Evolutionary conservation across 2,329 filamentous ascomycete genomes (phyloP).

Genomic region (Fulvia fulva): DNA sequence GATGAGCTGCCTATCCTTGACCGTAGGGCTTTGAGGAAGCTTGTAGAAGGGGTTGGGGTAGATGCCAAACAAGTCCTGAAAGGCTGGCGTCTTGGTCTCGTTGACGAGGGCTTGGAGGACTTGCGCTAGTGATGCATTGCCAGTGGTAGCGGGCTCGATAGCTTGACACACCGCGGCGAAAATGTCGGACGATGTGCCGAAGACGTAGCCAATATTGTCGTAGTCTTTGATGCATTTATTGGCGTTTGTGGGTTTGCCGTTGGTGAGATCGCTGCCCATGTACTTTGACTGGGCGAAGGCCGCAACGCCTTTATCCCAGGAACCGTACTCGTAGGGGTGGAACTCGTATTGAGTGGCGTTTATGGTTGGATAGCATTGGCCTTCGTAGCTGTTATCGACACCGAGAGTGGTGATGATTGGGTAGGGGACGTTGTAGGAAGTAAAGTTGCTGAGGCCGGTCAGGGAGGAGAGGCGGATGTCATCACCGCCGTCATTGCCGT

Average conservation of each 20-base stretch:
- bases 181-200: slow-evolving; percentile 44
- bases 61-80: slow-evolving; percentile 43
- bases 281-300: slow-evolving; percentile 60
- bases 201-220: slow-evolving; percentile 48
- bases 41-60: slow-evolving; percentile 61
- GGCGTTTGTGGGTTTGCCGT: slow-evolving; percentile 40
- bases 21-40: slow-evolving; percentile 43
- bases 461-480: slow-evolving; percentile 35
- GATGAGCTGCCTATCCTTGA: slow-evolving; percentile 38
- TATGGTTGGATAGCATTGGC: slow-evolving; percentile 35
- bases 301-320: slow-evolving; percentile 56
- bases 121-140: slow-evolving; percentile 8
- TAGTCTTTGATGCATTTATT: slow-evolving; percentile 47
- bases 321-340: slow-evolving; percentile 63
- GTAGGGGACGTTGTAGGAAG: slow-evolving; percentile 38
- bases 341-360: slow-evolving; percentile 65
- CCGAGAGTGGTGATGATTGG: slow-evolving; percentile 45
- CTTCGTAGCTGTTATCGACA: slow-evolving; percentile 33
- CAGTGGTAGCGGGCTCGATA: slow-evolving; percentile 7
- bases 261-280: slow-evolving; percentile 56
- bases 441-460: slow-evolving; percentile 39
- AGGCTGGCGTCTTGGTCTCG: slow-evolving; percentile 27
- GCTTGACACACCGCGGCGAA: slow-evolving; percentile 35
- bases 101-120: slow-evolving; percentile 26
- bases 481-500: slow-evolving; percentile 38